A percentile compares a stretch with the other conserved stretches of the same genome.
Conservation (phyloP, 2,329 filamentous ascomycete genomes). For the Westerdykella ornata region DNA sequence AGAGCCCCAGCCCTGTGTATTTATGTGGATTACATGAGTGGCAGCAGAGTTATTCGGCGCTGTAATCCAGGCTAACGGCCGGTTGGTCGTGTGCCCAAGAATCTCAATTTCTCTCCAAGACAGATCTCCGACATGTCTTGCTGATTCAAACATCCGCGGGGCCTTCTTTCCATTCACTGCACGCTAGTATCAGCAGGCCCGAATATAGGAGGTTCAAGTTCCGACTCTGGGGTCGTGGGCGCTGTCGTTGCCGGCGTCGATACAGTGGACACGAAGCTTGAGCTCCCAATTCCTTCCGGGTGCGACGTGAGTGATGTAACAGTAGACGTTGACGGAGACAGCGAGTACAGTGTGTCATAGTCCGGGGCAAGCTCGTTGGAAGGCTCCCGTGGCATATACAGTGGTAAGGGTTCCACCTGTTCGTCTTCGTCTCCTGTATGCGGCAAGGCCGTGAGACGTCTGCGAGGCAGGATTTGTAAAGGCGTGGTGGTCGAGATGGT, state of each 20-base stretch:
- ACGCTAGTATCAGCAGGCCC: neutral
- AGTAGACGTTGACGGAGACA: conserved; percentile 11
- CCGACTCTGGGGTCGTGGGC: conserved; percentile 10
- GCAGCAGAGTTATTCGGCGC: too few relatives aligned
- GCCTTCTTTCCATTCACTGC: neutral
- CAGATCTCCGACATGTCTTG: too few relatives aligned
- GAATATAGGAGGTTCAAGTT: conserved; percentile 5
- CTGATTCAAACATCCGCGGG: too few relatives aligned
- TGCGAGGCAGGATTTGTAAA: conserved; percentile 27
- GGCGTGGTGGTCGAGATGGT: conserved; percentile 20
- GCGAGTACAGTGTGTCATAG: conserved; percentile 24
- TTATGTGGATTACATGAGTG: too few relatives aligned
- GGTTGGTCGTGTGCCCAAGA: too few relatives aligned
- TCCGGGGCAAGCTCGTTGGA: conserved; percentile 27
- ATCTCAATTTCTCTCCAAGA: too few relatives aligned
- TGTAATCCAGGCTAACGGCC: too few relatives aligned
- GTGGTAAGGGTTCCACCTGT: conserved; percentile 27
- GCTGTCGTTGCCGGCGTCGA: conserved; percentile 2
- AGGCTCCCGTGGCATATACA: conserved; percentile 24
- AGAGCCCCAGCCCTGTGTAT: too few relatives aligned
- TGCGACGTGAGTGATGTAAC: neutral
- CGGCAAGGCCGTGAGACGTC: conserved; percentile 4
- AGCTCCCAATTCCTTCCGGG: neutral
- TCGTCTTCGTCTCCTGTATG: conserved; percentile 14
- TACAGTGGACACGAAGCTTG: neutral